These are phyloP conservation scores for Exobasidium rhododendri DNA, from an alignment of 1,284 basidiomycete species.

Conservation along the genomic window DNA sequence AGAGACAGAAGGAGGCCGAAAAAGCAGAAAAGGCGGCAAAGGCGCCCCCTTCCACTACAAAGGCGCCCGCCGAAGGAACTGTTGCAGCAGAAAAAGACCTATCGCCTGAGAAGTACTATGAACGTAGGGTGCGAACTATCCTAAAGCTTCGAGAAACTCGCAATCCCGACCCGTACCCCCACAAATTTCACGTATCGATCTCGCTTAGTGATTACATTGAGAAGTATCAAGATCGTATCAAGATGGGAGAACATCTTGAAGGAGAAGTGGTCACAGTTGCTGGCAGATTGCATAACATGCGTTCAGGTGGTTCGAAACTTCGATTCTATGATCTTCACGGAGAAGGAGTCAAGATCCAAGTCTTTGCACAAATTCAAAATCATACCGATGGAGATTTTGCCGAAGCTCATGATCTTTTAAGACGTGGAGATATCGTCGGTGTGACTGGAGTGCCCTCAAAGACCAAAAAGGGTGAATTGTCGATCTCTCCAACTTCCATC, in stretches of 20 bases:
- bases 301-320: conserved; percentile 77
- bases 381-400: conserved; percentile 63
- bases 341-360: conserved; percentile 90
- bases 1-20: conserved; percentile 77
- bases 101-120: conserved; percentile 78
- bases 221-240: conserved; percentile 64
- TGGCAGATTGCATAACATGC: conserved; percentile 87
- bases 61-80: conserved; percentile 16
- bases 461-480: conserved; percentile 93
- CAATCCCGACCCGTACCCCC: conserved; percentile 84
- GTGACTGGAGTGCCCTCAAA: conserved; percentile 84
- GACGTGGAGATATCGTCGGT: conserved; percentile 92
- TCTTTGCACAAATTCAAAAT: conserved; percentile 85
- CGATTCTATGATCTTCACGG: conserved; percentile 92
- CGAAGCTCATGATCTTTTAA: conserved; percentile 77
- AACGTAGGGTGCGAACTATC: conserved; percentile 83
- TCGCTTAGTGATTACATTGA: conserved; percentile 77
- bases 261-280: conserved; percentile 65
- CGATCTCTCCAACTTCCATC: conserved; percentile 78
- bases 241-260: conserved; percentile 47
- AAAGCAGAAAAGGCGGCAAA: conserved; percentile 69
- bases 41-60: conserved; percentile 24
- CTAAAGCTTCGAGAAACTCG: conserved; percentile 79
- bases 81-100: conserved; percentile 36
- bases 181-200: conserved; percentile 90